Evolutionary conservation across 83 land plant genomes (phyloP).

Genomic region (Diphasiastrum complanatum): DNA sequence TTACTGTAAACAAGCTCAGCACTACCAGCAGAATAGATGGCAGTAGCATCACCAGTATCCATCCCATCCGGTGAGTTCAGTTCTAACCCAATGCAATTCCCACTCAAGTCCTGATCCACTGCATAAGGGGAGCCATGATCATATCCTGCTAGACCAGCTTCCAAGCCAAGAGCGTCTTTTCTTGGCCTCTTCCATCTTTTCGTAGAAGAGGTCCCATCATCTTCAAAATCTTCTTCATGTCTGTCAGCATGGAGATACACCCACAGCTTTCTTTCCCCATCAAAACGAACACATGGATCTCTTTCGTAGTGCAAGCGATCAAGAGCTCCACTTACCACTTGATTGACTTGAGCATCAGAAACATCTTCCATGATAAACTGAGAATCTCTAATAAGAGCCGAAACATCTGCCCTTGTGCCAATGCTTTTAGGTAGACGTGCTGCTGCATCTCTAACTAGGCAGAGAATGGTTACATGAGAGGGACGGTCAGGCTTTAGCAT

Average conservation of each 20-base stretch:
- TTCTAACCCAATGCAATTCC: constrained; percentile 19
- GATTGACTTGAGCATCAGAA: constrained; percentile 88
- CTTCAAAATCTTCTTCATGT: constrained; percentile 98
- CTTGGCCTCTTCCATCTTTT: constrained; percentile 92
- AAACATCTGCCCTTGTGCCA: constrained; percentile 99
- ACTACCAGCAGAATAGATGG: constrained; percentile 32
- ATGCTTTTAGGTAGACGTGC: constrained; percentile 91
- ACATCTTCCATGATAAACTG: constrained; percentile 94
- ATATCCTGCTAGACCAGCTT: constrained; percentile 33
- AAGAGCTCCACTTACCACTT: constrained; percentile 94
- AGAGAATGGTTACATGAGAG: constrained; percentile 95
- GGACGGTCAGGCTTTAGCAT: constrained; percentile 96
- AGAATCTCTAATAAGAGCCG: constrained; percentile 89
- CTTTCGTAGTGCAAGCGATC: constrained; percentile 96
- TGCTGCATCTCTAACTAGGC: constrained; percentile 97
- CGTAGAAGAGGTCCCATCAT: constrained; percentile 98
- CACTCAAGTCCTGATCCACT: constrained; percentile 20
- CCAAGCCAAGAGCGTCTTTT: constrained; percentile 57
- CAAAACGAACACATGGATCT: constrained; percentile 95
- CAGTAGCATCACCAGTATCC: constrained; percentile 19
- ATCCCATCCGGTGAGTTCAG: constrained; percentile 25
- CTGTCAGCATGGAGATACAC: constrained; percentile 90
- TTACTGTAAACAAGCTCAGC: constrained; percentile 32
- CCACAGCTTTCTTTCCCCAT: constrained; percentile 93
- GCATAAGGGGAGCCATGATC: constrained; percentile 28